Conservation (phyloP, 139 green algal genomes). For the Ulvella scutata region DNA sequence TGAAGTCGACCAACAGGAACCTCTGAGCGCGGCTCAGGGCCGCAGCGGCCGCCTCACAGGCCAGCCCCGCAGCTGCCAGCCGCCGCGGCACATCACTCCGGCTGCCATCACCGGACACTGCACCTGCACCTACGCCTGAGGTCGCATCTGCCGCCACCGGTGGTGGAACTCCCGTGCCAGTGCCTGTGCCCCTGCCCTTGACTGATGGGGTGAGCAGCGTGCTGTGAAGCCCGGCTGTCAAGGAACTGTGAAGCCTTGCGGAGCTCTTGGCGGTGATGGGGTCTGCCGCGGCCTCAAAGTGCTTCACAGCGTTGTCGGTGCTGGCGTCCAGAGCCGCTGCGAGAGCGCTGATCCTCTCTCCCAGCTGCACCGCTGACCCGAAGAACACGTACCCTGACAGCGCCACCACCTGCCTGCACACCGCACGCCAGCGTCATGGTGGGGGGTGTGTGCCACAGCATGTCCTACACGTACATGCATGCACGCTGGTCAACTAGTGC, state of each 20-base stretch:
- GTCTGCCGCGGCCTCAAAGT: not conserved
- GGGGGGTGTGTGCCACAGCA: not conserved
- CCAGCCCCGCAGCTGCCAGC: not conserved
- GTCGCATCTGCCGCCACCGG: not conserved
- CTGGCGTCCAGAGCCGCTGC: not conserved
- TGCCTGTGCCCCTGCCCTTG: not conserved
- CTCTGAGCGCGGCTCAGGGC: constrained; percentile 15
- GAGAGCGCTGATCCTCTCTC: constrained; percentile 25
- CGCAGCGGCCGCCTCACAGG: not conserved
- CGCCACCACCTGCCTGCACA: constrained; percentile 25
- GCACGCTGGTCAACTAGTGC: no score
- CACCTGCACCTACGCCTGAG: not conserved
- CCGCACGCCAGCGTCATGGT: not conserved
- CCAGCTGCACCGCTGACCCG: constrained; percentile 36
- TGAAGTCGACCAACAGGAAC: constrained; percentile 48
- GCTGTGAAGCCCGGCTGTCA: not conserved
- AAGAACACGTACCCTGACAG: constrained; percentile 78
- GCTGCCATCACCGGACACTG: not conserved
- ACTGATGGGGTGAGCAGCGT: not conserved
- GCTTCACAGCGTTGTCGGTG: not conserved
- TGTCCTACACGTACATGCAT: not conserved
- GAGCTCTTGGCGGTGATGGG: not conserved
- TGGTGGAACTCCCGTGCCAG: not conserved
- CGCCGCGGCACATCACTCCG: not conserved
- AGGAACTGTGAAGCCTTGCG: no score